Evolutionary conservation across 805 yeast genomes (phyloP).

Genomic region (Zygotorulaspora florentina): DNA sequence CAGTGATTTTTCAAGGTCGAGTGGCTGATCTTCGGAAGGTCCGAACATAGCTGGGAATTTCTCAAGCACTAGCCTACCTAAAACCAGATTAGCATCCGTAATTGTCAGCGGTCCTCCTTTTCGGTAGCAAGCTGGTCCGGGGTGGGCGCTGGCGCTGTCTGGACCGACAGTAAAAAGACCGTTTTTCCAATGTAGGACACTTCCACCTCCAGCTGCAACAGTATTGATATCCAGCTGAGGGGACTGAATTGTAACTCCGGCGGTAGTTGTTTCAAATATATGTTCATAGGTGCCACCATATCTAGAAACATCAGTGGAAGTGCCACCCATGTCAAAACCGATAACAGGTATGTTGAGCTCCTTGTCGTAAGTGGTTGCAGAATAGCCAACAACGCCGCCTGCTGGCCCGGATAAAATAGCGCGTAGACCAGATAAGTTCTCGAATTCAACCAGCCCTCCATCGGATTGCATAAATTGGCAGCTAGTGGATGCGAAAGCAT

Average conservation of each 20-base stretch:
- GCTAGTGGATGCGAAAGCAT: slow-evolving; percentile 42
- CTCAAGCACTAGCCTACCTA: slow-evolving; percentile 68
- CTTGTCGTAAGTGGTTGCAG: slow-evolving; percentile 67
- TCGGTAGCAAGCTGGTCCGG: slow-evolving; percentile 83
- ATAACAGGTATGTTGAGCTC: slow-evolving; percentile 50
- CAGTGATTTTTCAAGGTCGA: slow-evolving; percentile 52
- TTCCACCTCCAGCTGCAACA: slow-evolving; percentile 83
- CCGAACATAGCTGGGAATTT: slow-evolving; percentile 79
- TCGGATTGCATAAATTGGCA: slow-evolving; percentile 85
- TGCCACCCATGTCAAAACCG: slow-evolving; percentile 89
- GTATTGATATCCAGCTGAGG: slow-evolving; percentile 80
- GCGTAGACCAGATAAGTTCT: slow-evolving; percentile 77
- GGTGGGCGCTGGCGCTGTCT: slow-evolving; percentile 79
- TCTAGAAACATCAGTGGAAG: slow-evolving; percentile 78
- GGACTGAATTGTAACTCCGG: slow-evolving; percentile 75
- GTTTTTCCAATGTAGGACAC: slow-evolving; percentile 58
- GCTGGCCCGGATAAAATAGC: slow-evolving; percentile 96
- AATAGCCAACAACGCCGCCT: slow-evolving; percentile 93
- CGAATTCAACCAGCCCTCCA: slow-evolving; percentile 86
- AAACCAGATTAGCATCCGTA: slow-evolving; percentile 73
- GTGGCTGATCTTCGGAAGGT: slow-evolving; percentile 66
- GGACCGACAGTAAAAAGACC: slow-evolving; percentile 80
- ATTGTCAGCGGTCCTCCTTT: slow-evolving; percentile 82
- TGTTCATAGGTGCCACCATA: slow-evolving; percentile 67
- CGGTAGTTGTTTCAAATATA: slow-evolving; percentile 78